phyloP scores from a whole-genome alignment of 306 rosid genomes.

The Pyrus betulifolia region DNA sequence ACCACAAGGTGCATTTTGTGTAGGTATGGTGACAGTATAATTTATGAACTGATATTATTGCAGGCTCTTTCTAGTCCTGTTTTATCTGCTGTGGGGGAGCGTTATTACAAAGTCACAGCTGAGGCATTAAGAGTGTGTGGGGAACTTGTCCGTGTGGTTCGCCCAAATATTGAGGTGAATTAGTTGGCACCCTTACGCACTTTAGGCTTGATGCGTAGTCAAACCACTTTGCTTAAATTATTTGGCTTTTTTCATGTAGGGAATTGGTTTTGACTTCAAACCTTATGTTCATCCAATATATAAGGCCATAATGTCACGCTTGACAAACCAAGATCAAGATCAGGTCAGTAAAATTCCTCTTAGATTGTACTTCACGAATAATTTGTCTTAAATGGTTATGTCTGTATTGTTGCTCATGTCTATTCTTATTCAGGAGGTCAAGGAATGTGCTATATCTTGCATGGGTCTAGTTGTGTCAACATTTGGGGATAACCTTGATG shows the following conservation, averaged over 20 bases:
- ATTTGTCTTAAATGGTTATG: not conserved
- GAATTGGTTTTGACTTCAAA: slow-evolving; percentile 66
- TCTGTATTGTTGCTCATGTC: slow-evolving; percentile 17
- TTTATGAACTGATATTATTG: not conserved
- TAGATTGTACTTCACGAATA: not conserved
- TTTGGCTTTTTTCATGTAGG: slow-evolving; percentile 40
- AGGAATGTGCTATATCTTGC: slow-evolving; percentile 98
- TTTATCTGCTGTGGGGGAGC: slow-evolving; percentile 94
- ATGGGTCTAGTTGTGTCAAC: slow-evolving; percentile 97
- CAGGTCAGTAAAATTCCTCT: slow-evolving; percentile 57
- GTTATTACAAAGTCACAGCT: slow-evolving; percentile 98
- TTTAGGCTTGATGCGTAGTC: slow-evolving; percentile 1
- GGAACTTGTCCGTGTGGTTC: slow-evolving; percentile 87
- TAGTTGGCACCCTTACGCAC: slow-evolving; percentile 4
- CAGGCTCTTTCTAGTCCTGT: slow-evolving; percentile 97
- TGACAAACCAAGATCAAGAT: slow-evolving; percentile 99
- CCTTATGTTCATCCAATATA: slow-evolving; percentile 84
- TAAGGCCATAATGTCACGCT: slow-evolving; percentile 88
- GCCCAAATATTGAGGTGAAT: slow-evolving; percentile 78
- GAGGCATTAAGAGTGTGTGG: slow-evolving; percentile 98
- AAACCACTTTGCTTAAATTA: slow-evolving; percentile 16
- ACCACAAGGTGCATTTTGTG: not conserved
- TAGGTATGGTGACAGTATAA: not conserved
- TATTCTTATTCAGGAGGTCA: slow-evolving; percentile 70
- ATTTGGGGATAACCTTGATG: slow-evolving; percentile 81